Evolutionary conservation across 805 yeast species (phyloP).

Genomic region (Wickerhamiella spandovensis): DNA sequence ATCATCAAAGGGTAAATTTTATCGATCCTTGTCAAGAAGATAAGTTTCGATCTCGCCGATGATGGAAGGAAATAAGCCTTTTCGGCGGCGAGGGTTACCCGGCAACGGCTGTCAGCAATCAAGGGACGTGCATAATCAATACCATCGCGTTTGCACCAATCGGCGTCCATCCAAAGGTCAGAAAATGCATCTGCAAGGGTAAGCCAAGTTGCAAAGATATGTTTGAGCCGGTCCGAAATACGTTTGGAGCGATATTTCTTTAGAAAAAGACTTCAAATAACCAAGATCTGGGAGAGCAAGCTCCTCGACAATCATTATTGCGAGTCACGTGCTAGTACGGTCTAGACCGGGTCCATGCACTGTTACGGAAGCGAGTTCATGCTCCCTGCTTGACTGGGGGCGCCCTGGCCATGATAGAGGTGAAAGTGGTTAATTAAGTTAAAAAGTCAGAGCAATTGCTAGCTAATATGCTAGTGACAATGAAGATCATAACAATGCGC

Average conservation of each 20-base stretch:
- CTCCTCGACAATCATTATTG: neutral
- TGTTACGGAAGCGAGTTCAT: neutral
- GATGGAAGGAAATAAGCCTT: neutral
- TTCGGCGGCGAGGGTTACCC: neutral
- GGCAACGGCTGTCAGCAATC: neutral
- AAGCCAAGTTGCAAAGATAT: too few relatives aligned
- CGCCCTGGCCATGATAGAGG: too few relatives aligned
- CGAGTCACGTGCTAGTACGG: neutral
- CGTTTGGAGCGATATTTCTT: too few relatives aligned
- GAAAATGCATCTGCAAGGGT: neutral
- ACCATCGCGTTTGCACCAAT: neutral
- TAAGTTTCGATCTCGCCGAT: neutral
- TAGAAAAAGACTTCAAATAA: too few relatives aligned
- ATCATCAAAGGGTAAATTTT: neutral
- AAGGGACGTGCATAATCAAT: neutral
- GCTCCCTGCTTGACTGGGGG: too few relatives aligned
- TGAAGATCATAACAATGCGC: too few relatives aligned
- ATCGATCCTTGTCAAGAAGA: neutral
- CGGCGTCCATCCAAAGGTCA: neutral
- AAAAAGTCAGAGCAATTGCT: too few relatives aligned
- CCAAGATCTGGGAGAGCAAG: neutral
- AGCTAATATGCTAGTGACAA: too few relatives aligned
- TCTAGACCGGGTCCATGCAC: neutral
- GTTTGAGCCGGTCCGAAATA: too few relatives aligned
- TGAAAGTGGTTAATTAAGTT: too few relatives aligned